These are phyloP conservation scores for Tetradesmus obliquus DNA, from an alignment of 139 green algal species.

Conservation along the genomic window DNA sequence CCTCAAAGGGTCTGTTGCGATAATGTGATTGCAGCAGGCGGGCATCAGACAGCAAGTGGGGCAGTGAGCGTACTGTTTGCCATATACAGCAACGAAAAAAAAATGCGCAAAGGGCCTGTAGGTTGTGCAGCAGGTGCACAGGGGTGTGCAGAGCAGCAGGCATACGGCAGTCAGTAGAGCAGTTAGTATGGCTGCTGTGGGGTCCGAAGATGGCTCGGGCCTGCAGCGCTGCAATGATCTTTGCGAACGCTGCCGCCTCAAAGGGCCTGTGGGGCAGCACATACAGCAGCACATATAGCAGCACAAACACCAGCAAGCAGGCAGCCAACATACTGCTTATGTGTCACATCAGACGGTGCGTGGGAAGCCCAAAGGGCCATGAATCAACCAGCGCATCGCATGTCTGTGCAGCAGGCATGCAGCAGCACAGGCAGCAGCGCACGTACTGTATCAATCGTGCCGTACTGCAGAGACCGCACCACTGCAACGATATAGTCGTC, in stretches of 20 bases:
- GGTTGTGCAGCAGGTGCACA: not conserved
- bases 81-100: no score
- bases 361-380: no score
- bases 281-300: no score
- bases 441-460: not conserved
- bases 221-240: conserved; percentile 5
- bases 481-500: not conserved
- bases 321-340: no score
- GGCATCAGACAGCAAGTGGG: no score
- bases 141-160: not conserved
- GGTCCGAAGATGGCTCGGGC: not conserved
- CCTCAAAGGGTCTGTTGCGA: conserved; percentile 1
- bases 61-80: no score
- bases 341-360: no score
- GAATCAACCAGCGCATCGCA: no score
- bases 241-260: not conserved
- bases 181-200: not conserved
- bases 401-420: not conserved
- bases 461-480: not conserved
- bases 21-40: not conserved
- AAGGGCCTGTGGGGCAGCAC: not conserved
- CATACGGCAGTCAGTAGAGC: not conserved
- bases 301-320: no score
- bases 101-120: not conserved
- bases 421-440: not conserved